Evolutionary conservation across 2,329 filamentous ascomycete species (phyloP).

Genomic region (Sporothrix mexicana): DNA sequence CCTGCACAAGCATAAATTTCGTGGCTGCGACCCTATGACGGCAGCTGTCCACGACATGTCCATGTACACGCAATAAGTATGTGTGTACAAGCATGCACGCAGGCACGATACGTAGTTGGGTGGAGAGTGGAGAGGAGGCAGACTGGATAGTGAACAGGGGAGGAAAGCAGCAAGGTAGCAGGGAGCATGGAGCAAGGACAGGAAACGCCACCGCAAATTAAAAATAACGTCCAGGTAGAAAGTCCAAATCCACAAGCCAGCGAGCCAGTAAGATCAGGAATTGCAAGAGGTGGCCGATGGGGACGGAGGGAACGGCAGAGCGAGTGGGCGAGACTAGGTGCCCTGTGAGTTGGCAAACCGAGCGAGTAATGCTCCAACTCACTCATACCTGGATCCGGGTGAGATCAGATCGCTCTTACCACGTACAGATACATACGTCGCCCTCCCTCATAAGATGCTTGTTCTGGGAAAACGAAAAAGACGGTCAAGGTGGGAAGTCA

Average conservation of each 20-base stretch:
- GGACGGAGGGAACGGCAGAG: background rate
- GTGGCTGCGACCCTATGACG: slow-evolving; percentile 20
- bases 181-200: background rate
- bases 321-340: background rate
- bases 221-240: background rate
- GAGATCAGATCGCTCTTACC: background rate
- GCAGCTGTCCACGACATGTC: background rate
- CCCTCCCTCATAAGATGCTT: background rate
- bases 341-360: background rate
- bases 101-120: background rate
- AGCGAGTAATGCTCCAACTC: background rate
- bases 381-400: background rate
- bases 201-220: background rate
- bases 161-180: background rate
- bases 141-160: background rate
- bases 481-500: background rate
- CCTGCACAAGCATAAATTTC: slow-evolving; percentile 19
- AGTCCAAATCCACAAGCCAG: background rate
- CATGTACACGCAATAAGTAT: background rate
- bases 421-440: too few relatives aligned
- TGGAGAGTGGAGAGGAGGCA: background rate
- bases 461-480: slow-evolving; percentile 6
- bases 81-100: background rate
- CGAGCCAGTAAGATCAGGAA: too few relatives aligned
- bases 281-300: background rate